Percentiles rank a stretch among this genome's conserved stretches.
Evolutionary conservation across 129 eudicot species (phyloP).

Genomic region (Arctium minus): DNA sequence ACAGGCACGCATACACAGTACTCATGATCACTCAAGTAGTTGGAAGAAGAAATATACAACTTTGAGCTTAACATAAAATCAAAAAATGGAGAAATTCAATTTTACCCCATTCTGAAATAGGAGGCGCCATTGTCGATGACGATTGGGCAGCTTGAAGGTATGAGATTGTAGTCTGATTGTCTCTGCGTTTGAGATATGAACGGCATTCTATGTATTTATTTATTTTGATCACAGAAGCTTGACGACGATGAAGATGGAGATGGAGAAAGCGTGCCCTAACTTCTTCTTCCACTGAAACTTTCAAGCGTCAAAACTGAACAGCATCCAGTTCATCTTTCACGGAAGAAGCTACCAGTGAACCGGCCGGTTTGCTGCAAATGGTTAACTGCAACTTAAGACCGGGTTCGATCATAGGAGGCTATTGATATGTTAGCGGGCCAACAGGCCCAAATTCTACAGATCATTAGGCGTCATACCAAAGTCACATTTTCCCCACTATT

Average conservation of each 20-base stretch:
- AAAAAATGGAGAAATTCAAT: not conserved
- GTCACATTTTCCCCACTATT: too few species aligned
- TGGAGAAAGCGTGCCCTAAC: constrained; percentile 37
- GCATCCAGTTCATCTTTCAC: constrained; percentile 8
- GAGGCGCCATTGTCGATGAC: constrained; percentile 97
- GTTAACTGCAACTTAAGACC: not conserved
- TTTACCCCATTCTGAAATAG: constrained; percentile 91
- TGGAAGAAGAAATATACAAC: not conserved
- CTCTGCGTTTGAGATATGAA: constrained; percentile 66
- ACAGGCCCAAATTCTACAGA: not conserved
- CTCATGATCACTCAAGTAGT: constrained; percentile 1
- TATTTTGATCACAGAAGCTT: not conserved
- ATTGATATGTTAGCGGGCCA: not conserved
- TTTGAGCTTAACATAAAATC: not conserved
- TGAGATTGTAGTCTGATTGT: constrained; percentile 72
- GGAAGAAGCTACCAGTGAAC: constrained; percentile 17
- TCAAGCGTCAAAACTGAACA: not conserved
- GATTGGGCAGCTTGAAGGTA: constrained; percentile 67
- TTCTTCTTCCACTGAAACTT: constrained; percentile 16
- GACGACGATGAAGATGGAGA: constrained; percentile 15
- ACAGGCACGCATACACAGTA: not conserved
- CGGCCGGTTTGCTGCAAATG: not conserved
- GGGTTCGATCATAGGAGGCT: not conserved
- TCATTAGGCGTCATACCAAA: not conserved
- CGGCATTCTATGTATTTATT: constrained; percentile 45